phyloP scores from a whole-genome alignment of 768 basidiomycete species.

The Lactarius quietus region DNA sequence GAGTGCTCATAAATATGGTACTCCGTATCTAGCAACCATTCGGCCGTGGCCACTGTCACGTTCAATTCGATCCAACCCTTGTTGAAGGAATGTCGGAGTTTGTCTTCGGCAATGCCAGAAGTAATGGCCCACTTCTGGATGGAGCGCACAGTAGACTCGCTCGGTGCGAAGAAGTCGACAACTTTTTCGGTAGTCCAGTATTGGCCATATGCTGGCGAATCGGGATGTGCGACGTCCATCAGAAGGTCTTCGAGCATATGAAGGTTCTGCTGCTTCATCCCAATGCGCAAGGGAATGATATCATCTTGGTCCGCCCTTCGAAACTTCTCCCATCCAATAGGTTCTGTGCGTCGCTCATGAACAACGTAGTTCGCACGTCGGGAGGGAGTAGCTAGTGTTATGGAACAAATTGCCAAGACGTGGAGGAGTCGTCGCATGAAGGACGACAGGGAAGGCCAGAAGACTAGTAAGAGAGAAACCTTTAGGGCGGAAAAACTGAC shows the following conservation, averaged over 20 bases:
- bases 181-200: constrained; percentile 42
- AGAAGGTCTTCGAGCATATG: constrained; percentile 40
- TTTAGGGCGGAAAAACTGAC: too few species aligned
- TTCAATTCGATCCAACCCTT: too few species aligned
- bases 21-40: too few species aligned
- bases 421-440: too few species aligned
- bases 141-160: constrained; percentile 33
- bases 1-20: too few species aligned
- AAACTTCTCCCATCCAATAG: constrained; percentile 34
- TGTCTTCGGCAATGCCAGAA: too few species aligned
- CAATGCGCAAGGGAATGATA: constrained; percentile 43
- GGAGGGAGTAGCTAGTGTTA: constrained; percentile 26
- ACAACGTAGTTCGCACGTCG: constrained; percentile 29
- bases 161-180: constrained; percentile 42
- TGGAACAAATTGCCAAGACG: constrained; percentile 23
- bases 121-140: constrained; percentile 42
- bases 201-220: constrained; percentile 43
- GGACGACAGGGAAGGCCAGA: too few species aligned
- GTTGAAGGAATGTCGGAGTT: too few species aligned
- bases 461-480: too few species aligned
- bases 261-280: too few species aligned
- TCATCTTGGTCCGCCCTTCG: constrained; percentile 33
- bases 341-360: constrained; percentile 40
- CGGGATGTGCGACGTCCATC: constrained; percentile 42
- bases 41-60: too few species aligned